These are phyloP conservation scores for Boletus pseudopeckii DNA, from an alignment of 768 basidiomycete genomes.

Conservation along the genomic window DNA sequence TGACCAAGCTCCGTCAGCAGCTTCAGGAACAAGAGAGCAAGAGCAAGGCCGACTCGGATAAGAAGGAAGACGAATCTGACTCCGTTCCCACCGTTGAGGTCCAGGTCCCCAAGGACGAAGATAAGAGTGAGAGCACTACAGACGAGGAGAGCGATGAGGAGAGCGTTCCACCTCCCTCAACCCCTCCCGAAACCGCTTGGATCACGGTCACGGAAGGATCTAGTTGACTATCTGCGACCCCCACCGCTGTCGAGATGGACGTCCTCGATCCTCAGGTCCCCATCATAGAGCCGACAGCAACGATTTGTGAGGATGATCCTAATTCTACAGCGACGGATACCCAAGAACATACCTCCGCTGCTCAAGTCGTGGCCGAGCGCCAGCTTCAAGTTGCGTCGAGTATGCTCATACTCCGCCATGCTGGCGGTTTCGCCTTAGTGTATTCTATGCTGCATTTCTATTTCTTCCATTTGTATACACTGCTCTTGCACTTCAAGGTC, in stretches of 20 bases:
- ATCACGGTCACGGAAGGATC: slow-evolving; percentile 25
- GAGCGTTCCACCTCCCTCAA: slow-evolving; percentile 34
- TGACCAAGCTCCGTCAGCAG: slow-evolving; percentile 49
- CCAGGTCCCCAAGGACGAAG: slow-evolving; percentile 25
- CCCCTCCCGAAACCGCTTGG: slow-evolving; percentile 30
- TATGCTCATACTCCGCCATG: slow-evolving; percentile 31
- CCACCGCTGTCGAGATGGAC: slow-evolving; percentile 18
- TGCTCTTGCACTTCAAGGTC: slow-evolving; percentile 37
- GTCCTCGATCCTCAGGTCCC: slow-evolving; percentile 13
- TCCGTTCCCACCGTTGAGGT: neutral
- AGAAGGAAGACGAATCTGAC: slow-evolving; percentile 38
- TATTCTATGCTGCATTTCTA: slow-evolving; percentile 44
- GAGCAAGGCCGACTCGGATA: slow-evolving; percentile 42
- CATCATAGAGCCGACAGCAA: slow-evolving; percentile 27
- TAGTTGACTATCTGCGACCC: slow-evolving; percentile 30
- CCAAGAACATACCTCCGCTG: slow-evolving; percentile 19
- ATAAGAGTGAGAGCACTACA: slow-evolving; percentile 32
- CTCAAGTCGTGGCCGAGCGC: slow-evolving; percentile 16
- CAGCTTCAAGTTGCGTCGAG: slow-evolving; percentile 28
- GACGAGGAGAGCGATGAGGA: slow-evolving; percentile 44
- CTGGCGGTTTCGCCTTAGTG: slow-evolving; percentile 34
- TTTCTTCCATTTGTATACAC: slow-evolving; percentile 41
- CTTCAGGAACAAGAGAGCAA: slow-evolving; percentile 54
- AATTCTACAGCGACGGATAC: slow-evolving; percentile 20
- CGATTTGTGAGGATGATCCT: slow-evolving; percentile 18